Evolutionary conservation across 805 yeast species (phyloP), one percentile per base, ranked within the genome.

Genomic region (Candida insectalens): DNA sequence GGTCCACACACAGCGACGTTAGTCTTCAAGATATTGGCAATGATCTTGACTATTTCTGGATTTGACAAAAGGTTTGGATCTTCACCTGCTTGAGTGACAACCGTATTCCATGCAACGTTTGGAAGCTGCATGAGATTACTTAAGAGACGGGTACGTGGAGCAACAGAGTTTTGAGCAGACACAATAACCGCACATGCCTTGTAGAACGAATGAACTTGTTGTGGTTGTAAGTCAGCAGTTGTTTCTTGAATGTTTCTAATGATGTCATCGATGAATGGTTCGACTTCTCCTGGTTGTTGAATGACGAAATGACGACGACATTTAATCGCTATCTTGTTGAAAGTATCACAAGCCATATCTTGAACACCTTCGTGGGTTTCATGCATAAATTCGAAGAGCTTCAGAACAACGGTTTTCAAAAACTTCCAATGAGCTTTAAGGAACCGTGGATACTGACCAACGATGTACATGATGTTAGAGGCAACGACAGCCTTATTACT

Each of bases 291-390:
- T 15, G 75, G 71, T 60, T 89, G 96, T 45, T 74, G 79, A 32
- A 82, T 80, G 27, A 89, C 95, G 59, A 92, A 92, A 59, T 89
- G 96, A 45, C 88, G 77, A 60, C 87, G 88, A 70, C 98, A 92
- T 62, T 92, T 92, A 46, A 75, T 79, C 16, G 95, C 84, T 57
- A 92, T 92, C 59, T 92, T 92, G 54, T 89, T 89, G 55, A 92
- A 92, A 1, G 99, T 92, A 59, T 92, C 99, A 67, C 98, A 92
- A 6, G 99, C 98, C 98, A 92, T 92, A 60, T 92, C 98, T 63
- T 92, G 98, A 41, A 92, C 98, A 65, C 98, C 98, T 60, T 89
- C 99, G 60, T 92, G 99, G n/a, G 96, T 87, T 68, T 92, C 99
- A 64, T 92, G 97, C 99, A 92, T 92, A 53, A 92, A 92, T 59